Base-by-base conservation (phyloP, 345 rosid genomes). In the Pseudoturritis turrita region DNA sequence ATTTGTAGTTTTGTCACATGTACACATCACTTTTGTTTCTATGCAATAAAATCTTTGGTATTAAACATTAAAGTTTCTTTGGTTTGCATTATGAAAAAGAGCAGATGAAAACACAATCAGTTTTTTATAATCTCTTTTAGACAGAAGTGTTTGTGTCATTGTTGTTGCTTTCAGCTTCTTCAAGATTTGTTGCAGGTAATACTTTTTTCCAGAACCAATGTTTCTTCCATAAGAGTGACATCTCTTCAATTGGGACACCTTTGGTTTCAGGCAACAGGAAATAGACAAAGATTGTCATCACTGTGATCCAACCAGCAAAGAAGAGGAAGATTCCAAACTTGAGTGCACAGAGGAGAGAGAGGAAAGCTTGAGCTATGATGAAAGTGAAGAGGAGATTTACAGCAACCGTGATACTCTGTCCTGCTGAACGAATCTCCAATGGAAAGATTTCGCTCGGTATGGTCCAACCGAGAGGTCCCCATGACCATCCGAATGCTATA, bases 381-480 rank as follows among this genome's bases (percentile, higher is more conserved):
- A 91, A 91, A 6, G 97, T 91, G 84, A 95, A 89, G 7, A 95
- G 47, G 15, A 95, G 93, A 78, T 95, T 95, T 10, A 95, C 96
- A 5, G 97, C 88, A 15, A 95, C 99, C 0, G 99, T 95, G 6
- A 95, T 86, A 72, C 99, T 81, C 28, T 91, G 99, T 21, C 97
- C 97, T 0, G 96, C 99, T 4, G 97, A 91, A 35, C 99, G 80
- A 1, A 81, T 95, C 76, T 95, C 97, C 37, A 91, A 33, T 2
- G 99, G 90, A 51, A 95, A 95, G 75, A 95, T 85, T 73, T 95
- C 99, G 23, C 99, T 91, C 1, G 99, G 97, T 41, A 95, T 80
- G 0, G 97, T 91, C 96, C 97, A 95, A 0, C 99, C 99, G 0
- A 95, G 81, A 1, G 96, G 96, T 18, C 99, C 99, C 97, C 99